Evolutionary conservation across 306 rosid species (phyloP).

Genomic region (Spatholobus suberectus): DNA sequence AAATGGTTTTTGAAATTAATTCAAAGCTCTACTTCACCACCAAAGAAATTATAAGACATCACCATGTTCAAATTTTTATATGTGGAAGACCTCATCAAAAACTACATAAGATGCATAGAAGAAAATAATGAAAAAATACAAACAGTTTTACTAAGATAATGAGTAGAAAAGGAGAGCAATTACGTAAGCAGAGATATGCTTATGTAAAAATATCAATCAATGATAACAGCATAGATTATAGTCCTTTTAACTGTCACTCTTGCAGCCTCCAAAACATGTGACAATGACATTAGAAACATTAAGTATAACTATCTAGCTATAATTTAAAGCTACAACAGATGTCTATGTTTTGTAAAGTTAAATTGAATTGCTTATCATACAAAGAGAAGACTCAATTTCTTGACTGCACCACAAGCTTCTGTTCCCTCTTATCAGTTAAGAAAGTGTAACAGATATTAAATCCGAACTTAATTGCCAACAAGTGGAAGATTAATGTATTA

Average conservation of each 20-base stretch:
- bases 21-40: background rate
- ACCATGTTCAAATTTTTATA: background rate
- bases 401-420: background rate
- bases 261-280: background rate
- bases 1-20: background rate
- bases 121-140: background rate
- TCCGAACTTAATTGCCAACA: background rate
- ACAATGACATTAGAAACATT: background rate
- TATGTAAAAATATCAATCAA: background rate
- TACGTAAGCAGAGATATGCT: background rate
- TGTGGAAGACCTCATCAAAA: background rate
- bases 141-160: background rate
- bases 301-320: background rate
- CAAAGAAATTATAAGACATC: background rate
- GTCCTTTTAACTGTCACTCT: background rate
- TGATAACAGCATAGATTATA: background rate
- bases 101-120: background rate
- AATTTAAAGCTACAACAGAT: background rate
- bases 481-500: background rate
- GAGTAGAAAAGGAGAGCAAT: background rate
- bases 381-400: background rate
- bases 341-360: background rate
- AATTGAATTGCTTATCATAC: background rate
- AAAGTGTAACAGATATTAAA: background rate
- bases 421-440: background rate